Percentiles rank a stretch among this genome's conserved stretches.
phyloP scores from a whole-genome alignment of 108 stramenopile species.

The Skeletonema menzelii region DNA sequence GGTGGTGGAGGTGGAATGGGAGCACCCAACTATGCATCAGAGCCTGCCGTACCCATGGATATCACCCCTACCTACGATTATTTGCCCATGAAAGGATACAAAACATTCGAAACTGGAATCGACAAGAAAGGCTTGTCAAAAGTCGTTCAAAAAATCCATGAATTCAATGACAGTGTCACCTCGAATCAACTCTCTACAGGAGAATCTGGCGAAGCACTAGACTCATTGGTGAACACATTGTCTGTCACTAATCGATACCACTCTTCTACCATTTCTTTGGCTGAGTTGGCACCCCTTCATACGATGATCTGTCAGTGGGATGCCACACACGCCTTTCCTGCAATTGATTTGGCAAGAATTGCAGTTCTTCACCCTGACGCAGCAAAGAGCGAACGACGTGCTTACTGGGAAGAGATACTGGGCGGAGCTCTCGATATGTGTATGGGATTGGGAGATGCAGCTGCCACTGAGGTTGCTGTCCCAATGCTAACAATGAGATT shows the following conservation, averaged over 20 bases:
- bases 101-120: constrained; percentile 66
- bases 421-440: constrained; percentile 31
- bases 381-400: constrained; percentile 29
- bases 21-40: constrained; percentile 3
- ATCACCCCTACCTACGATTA: constrained; percentile 52
- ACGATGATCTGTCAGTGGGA: constrained; percentile 61
- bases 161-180: constrained; percentile 44
- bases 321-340: constrained; percentile 63
- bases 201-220: constrained; percentile 20
- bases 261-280: constrained; percentile 53
- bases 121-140: constrained; percentile 69
- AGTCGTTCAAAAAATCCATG: constrained; percentile 69
- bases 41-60: constrained; percentile 10
- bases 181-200: constrained; percentile 40
- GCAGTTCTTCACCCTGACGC: constrained; percentile 77
- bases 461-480: constrained; percentile 66
- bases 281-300: constrained; percentile 50
- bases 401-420: constrained; percentile 59
- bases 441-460: constrained; percentile 32
- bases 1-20: constrained; percentile 14
- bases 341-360: constrained; percentile 80
- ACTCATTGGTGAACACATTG: constrained; percentile 55
- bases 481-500: constrained; percentile 83
- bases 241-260: constrained; percentile 81
- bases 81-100: constrained; percentile 71